A percentile compares a stretch with the other conserved stretches of the same genome.
These are phyloP conservation scores for Coleophoma cylindrospora DNA, from an alignment of 2,329 filamentous ascomycete species.

Conservation along the genomic window DNA sequence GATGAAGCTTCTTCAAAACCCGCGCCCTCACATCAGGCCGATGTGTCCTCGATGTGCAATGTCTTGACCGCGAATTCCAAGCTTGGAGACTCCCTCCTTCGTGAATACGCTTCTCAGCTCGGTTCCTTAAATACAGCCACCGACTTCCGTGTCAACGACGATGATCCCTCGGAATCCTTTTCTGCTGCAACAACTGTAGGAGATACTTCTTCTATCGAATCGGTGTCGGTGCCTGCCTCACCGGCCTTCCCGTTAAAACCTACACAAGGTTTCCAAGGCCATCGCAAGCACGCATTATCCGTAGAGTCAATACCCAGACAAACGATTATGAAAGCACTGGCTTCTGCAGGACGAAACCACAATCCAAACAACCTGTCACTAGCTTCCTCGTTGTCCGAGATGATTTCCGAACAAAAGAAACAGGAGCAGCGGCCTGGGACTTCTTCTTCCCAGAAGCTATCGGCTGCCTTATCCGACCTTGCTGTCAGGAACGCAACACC, in stretches of 20 bases:
- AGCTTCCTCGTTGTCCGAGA: constrained; percentile 55
- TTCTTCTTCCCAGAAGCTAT: constrained; percentile 52
- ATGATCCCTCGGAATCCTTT: constrained; percentile 21
- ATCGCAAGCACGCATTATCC: constrained; percentile 27
- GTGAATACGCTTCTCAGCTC: constrained; percentile 36
- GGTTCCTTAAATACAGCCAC: constrained; percentile 32
- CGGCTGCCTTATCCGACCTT: constrained; percentile 48
- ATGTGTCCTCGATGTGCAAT: constrained; percentile 18
- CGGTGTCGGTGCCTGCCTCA: constrained; percentile 20
- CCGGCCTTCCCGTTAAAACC: constrained; percentile 16
- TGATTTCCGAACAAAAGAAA: constrained; percentile 43
- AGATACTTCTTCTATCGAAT: constrained; percentile 15
- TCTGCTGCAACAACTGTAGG: constrained; percentile 24
- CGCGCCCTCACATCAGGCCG: constrained; percentile 9
- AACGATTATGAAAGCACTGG: constrained; percentile 77
- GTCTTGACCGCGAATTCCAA: constrained; percentile 21
- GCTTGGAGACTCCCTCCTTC: constrained; percentile 32
- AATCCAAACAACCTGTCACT: constrained; percentile 44
- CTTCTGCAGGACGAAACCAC: constrained; percentile 57
- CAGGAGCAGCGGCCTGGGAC: constrained; percentile 19
- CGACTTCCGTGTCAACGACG: constrained; percentile 19
- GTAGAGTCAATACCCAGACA: constrained; percentile 57
- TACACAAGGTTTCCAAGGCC: constrained; percentile 13
- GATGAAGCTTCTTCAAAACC: constrained; percentile 16
- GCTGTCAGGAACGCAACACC: constrained; percentile 29